Percentiles rank a stretch among this genome's conserved stretches.
These are phyloP conservation scores for Neurospora sp. DNA, from an alignment of 495 filamentous ascomycete species.

Conservation along the genomic window DNA sequence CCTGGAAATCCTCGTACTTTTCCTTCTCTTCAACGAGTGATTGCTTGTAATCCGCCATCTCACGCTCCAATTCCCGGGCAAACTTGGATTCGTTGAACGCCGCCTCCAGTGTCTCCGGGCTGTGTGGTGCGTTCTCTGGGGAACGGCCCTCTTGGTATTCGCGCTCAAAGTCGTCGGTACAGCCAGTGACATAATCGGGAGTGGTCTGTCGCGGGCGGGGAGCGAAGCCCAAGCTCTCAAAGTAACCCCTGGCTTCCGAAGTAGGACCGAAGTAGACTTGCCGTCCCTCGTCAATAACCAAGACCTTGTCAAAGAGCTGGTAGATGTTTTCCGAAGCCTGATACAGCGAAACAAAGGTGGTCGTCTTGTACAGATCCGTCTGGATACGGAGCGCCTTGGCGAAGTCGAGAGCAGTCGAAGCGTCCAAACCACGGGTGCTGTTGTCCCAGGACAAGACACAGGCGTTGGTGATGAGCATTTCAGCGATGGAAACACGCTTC, in stretches of 20 bases:
- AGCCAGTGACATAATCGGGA: conserved; percentile 76
- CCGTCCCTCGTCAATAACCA: conserved; percentile 69
- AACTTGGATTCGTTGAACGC: conserved; percentile 59
- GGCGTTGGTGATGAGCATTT: conserved; percentile 62
- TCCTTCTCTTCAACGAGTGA: conserved; percentile 50
- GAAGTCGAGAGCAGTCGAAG: conserved; percentile 67
- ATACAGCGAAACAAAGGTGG: conserved; percentile 72
- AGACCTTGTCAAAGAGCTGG: conserved; percentile 75
- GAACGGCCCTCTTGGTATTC: conserved; percentile 58
- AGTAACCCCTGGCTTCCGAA: conserved; percentile 60
- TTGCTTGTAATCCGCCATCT: conserved; percentile 59
- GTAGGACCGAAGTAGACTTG: conserved; percentile 75
- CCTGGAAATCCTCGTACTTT: conserved; percentile 61
- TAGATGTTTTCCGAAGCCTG: conserved; percentile 82
- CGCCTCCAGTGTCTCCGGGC: conserved; percentile 49
- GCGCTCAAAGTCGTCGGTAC: conserved; percentile 73
- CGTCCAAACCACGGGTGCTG: conserved; percentile 72
- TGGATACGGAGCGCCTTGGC: conserved; percentile 63
- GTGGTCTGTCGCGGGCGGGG: conserved; percentile 75
- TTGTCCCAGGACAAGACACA: conserved; percentile 77
- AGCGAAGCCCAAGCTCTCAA: conserved; percentile 71
- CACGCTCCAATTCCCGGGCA: conserved; percentile 43
- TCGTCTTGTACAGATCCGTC: conserved; percentile 70
- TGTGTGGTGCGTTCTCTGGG: conserved; percentile 53
- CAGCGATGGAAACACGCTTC: conserved; percentile 66